Evolutionary conservation across 495 filamentous ascomycete species (phyloP).

Genomic region (Penicillium tannophilum): DNA sequence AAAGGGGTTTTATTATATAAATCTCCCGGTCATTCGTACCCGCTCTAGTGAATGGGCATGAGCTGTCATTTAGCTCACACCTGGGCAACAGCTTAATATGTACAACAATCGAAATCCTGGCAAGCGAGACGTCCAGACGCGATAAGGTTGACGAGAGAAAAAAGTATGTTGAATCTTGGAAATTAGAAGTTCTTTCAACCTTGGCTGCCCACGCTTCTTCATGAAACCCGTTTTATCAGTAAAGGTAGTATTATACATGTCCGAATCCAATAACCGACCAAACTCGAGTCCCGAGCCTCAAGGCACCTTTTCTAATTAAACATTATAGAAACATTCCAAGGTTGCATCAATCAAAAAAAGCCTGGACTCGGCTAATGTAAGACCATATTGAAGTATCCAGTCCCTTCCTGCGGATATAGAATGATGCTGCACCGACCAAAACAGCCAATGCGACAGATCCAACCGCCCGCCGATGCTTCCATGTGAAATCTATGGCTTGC

Average conservation of each 20-base stretch:
- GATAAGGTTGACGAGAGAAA: too few species aligned
- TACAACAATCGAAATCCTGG: too few species aligned
- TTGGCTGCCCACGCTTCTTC: too few species aligned
- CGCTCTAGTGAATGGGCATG: too few species aligned
- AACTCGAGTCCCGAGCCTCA: not conserved
- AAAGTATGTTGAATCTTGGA: not conserved
- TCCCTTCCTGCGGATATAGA: constrained; percentile 53
- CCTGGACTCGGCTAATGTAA: constrained; percentile 34
- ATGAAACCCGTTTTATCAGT: not conserved
- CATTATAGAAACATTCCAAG: not conserved
- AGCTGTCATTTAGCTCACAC: too few species aligned
- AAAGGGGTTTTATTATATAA: too few species aligned
- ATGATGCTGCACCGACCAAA: constrained; percentile 59
- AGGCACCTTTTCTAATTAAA: too few species aligned
- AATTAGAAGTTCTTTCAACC: not conserved
- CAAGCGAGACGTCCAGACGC: too few species aligned
- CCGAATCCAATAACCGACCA: not conserved
- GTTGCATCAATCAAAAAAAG: constrained; percentile 8
- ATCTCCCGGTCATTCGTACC: too few species aligned
- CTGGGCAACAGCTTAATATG: too few species aligned
- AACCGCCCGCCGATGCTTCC: constrained; percentile 61
- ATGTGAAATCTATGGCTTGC: constrained; percentile 52
- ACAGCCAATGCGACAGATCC: constrained; percentile 63
- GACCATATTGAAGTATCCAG: constrained; percentile 44
- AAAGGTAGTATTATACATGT: not conserved